Conservation (phyloP, 2,329 filamentous ascomycete species). For the Sclerotinia sclerotiorum region DNA sequence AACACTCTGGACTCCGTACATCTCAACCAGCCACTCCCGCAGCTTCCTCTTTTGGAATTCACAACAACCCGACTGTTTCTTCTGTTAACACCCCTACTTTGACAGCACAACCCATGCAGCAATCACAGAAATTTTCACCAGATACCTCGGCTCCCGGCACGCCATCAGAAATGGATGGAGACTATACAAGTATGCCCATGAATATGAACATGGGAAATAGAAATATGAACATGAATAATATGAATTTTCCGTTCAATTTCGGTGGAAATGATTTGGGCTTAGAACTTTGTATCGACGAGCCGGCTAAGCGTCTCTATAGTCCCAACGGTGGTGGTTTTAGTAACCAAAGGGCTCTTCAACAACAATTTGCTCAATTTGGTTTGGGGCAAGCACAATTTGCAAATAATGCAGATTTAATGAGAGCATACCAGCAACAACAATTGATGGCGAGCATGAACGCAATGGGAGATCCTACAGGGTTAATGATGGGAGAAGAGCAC, state of each 20-base stretch:
- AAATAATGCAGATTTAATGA: conserved; percentile 62
- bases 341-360: conserved; percentile 63
- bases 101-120: conserved; percentile 67
- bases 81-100: conserved; percentile 95
- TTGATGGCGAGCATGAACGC: conserved; percentile 46
- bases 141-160: conserved; percentile 69
- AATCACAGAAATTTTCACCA: conserved; percentile 46
- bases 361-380: conserved; percentile 70
- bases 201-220: conserved; percentile 58
- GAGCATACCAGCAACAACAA: conserved; percentile 61
- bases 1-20: conserved; percentile 76
- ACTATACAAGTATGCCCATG: conserved; percentile 60
- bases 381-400: conserved; percentile 68
- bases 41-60: conserved; percentile 72
- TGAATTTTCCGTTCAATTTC: conserved; percentile 41
- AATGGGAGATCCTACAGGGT: conserved; percentile 40
- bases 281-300: conserved; percentile 79
- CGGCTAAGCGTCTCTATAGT: conserved; percentile 89
- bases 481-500: conserved; percentile 76
- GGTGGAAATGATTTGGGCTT: conserved; percentile 52
- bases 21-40: conserved; percentile 86
- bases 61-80: conserved; percentile 94
- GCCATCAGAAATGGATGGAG: conserved; percentile 72
- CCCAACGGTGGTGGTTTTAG: conserved; percentile 68
- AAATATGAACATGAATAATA: conserved; percentile 52